Evolutionary conservation across 148 eudicot species (phyloP).

Genomic region (Amaranthus hypochondriacus): DNA sequence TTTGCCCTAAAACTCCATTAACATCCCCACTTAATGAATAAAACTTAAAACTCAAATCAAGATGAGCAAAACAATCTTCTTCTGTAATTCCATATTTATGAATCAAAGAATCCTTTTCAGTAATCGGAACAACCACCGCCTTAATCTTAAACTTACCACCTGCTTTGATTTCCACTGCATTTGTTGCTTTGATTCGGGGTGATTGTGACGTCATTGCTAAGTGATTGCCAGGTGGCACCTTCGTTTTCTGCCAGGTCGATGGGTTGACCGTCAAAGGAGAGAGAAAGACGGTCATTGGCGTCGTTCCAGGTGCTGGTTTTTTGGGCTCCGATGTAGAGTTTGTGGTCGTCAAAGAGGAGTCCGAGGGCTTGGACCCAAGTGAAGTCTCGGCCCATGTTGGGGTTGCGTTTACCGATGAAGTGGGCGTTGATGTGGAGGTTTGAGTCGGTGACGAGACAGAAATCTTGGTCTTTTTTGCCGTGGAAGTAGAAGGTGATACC

Average conservation of each 20-base stretch:
- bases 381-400: constrained; percentile 54
- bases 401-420: constrained; percentile 50
- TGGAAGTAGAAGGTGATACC: constrained; percentile 55
- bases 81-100: constrained; percentile 61
- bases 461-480: constrained; percentile 50
- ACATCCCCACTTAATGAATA: constrained; percentile 56
- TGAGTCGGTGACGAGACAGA: constrained; percentile 53
- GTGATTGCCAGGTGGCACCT: constrained; percentile 45
- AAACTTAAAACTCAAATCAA: constrained; percentile 72
- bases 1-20: constrained; percentile 72
- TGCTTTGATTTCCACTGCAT: constrained; percentile 47
- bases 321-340: constrained; percentile 41
- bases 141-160: constrained; percentile 68
- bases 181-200: constrained; percentile 39
- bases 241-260: constrained; percentile 32
- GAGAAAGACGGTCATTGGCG: constrained; percentile 38
- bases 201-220: constrained; percentile 19
- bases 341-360: constrained; percentile 49
- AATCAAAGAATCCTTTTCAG: constrained; percentile 48
- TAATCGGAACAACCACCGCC: constrained; percentile 64
- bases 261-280: constrained; percentile 43
- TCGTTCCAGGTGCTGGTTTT: constrained; percentile 54
- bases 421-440: constrained; percentile 66
- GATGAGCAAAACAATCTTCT: constrained; percentile 85
- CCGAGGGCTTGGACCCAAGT: constrained; percentile 72